A percentile compares a stretch with the other conserved stretches of the same genome.
Conservation (phyloP, 805 yeast genomes). For the Saccharomycopsis sp. region DNA sequence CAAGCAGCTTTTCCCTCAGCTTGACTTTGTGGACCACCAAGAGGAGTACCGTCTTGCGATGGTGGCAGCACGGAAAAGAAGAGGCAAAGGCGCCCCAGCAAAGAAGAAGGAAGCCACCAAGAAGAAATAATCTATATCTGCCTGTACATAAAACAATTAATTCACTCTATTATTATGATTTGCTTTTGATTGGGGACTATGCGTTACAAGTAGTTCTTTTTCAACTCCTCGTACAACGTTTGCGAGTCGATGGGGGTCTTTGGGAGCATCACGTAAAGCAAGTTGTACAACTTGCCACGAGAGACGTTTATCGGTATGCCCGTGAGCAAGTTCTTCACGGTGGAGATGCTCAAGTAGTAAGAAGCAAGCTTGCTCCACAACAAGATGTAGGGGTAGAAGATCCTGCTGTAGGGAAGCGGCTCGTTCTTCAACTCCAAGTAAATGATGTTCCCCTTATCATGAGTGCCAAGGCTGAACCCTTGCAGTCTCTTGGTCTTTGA, state of each 20-base stretch:
- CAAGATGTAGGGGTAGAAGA: conserved; percentile 41
- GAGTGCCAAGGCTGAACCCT: not conserved
- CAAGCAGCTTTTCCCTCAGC: conserved; percentile 40
- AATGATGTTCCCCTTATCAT: conserved; percentile 18
- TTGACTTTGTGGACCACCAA: conserved; percentile 51
- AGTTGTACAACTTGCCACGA: conserved; percentile 38
- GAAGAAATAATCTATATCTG: conserved; percentile 28
- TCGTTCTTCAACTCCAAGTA: conserved; percentile 32
- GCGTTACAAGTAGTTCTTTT: conserved; percentile 4
- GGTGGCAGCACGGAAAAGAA: conserved; percentile 61
- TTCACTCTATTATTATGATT: not conserved
- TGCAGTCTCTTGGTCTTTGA: too few relatives aligned
- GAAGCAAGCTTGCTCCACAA: conserved; percentile 33
- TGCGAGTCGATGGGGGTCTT: not conserved
- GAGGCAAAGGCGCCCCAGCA: conserved; percentile 85
- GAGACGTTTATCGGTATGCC: conserved; percentile 40
- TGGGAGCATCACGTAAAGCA: conserved; percentile 7
- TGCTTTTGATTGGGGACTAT: not conserved
- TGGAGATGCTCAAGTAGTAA: conserved; percentile 35
- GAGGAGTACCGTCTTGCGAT: conserved; percentile 61
- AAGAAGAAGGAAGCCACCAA: conserved; percentile 45
- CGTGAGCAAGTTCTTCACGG: conserved; percentile 33
- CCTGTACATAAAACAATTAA: too few relatives aligned
- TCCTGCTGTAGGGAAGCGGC: conserved; percentile 35
- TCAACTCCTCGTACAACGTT: conserved; percentile 6